Evolutionary conservation across 495 filamentous ascomycete species (phyloP).

Genomic region (Xylaria venustula): DNA sequence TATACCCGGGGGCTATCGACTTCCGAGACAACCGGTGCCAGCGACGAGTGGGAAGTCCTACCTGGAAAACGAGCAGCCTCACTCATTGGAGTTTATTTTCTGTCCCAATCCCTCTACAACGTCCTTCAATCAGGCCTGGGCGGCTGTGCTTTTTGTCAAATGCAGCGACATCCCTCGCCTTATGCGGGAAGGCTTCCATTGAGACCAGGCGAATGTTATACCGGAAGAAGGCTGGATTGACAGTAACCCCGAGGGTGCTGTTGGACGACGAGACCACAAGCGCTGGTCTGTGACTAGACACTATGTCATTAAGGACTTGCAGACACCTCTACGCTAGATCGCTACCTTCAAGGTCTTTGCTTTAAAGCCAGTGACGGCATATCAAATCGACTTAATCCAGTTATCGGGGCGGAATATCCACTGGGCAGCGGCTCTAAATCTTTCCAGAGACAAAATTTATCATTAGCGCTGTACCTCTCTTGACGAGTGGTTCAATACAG

Average conservation of each 20-base stretch:
- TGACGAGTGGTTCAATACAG: neutral
- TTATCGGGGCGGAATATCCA: neutral
- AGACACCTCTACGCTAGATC: neutral
- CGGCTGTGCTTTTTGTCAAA: constrained; percentile 5
- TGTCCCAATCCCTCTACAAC: neutral
- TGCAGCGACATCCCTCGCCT: constrained; percentile 6
- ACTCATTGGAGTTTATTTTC: neutral
- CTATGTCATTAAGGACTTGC: neutral
- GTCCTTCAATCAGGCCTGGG: neutral
- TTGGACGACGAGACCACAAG: neutral
- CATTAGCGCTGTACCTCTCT: neutral
- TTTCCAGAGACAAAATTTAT: neutral
- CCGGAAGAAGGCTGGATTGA: neutral
- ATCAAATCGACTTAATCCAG: neutral
- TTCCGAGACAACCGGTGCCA: neutral
- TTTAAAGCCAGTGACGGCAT: too few relatives aligned
- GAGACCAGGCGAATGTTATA: neutral
- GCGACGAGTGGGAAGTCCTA: neutral
- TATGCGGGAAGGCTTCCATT: constrained; percentile 4
- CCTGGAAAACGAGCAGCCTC: neutral
- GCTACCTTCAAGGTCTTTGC: neutral
- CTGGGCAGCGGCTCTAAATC: neutral
- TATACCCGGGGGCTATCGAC: too few relatives aligned
- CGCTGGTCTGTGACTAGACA: neutral
- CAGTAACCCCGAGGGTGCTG: neutral